phyloP scores from a whole-genome alignment of 2,329 filamentous ascomycete species.

The Epicoccum sorghinum region DNA sequence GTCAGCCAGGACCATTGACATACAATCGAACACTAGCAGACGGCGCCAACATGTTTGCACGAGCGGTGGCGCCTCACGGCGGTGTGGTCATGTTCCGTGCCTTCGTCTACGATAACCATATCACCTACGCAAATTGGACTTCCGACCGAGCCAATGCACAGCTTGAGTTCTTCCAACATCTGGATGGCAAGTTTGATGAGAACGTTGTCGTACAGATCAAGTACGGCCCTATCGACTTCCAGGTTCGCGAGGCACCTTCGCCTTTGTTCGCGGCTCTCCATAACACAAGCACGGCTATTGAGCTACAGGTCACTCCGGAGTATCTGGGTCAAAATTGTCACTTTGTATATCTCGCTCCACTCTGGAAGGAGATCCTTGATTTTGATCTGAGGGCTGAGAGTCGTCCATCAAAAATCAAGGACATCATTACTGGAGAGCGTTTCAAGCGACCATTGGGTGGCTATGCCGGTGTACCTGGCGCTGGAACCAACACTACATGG shows the following conservation, averaged over 20 bases:
- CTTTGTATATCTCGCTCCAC: slow-evolving; percentile 69
- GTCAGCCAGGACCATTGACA: slow-evolving; percentile 70
- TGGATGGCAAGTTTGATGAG: slow-evolving; percentile 70
- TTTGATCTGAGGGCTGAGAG: slow-evolving; percentile 70
- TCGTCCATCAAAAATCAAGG: slow-evolving; percentile 61
- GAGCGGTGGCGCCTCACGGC: slow-evolving; percentile 89
- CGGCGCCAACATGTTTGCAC: slow-evolving; percentile 75
- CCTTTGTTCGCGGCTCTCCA: slow-evolving; percentile 65
- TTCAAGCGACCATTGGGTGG: slow-evolving; percentile 65
- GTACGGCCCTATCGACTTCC: slow-evolving; percentile 76
- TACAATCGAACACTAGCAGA: slow-evolving; percentile 74
- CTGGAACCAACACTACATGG: slow-evolving; percentile 71
- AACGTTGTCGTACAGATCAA: slow-evolving; percentile 78
- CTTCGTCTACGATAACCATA: slow-evolving; percentile 69
- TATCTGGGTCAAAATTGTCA: slow-evolving; percentile 75
- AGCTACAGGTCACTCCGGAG: slow-evolving; percentile 71
- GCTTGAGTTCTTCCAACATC: slow-evolving; percentile 68
- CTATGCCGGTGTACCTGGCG: slow-evolving; percentile 70
- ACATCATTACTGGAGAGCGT: slow-evolving; percentile 66
- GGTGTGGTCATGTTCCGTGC: slow-evolving; percentile 79
- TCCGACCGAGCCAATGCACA: slow-evolving; percentile 73
- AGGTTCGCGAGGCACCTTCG: slow-evolving; percentile 70
- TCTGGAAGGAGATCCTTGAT: slow-evolving; percentile 72
- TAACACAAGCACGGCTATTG: slow-evolving; percentile 61
- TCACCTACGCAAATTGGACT: slow-evolving; percentile 66